A percentile compares a stretch with the other conserved stretches of the same genome.
Evolutionary conservation across 495 filamentous ascomycete species (phyloP).

Genomic region (Tuber borchii): DNA sequence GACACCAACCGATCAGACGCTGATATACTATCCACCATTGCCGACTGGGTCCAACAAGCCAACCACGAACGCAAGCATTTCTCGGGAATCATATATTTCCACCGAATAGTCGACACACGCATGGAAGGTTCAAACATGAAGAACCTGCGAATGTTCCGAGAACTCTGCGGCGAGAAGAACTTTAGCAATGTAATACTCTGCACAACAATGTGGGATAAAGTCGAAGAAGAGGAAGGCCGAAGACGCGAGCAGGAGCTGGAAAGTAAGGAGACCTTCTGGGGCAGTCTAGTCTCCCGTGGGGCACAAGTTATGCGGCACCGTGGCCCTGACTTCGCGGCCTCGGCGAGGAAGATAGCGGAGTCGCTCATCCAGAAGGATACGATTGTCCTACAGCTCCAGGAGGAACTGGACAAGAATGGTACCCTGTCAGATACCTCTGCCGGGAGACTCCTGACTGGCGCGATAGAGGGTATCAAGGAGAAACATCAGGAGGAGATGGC

Average conservation of each 20-base stretch:
- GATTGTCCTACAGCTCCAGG: slow-evolving; percentile 6
- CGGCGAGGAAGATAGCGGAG: slow-evolving; percentile 4
- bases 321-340: not conserved
- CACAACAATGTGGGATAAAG: slow-evolving; percentile 32
- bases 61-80: slow-evolving; percentile 35
- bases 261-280: not conserved
- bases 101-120: slow-evolving; percentile 34
- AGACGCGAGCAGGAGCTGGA: slow-evolving; percentile 7
- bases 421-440: slow-evolving; percentile 7
- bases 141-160: slow-evolving; percentile 39
- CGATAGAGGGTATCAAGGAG: not conserved
- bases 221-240: not conserved
- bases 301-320: slow-evolving; percentile 2
- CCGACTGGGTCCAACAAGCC: slow-evolving; percentile 38
- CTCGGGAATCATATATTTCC: slow-evolving; percentile 40
- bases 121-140: slow-evolving; percentile 29
- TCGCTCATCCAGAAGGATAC: not conserved
- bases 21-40: slow-evolving; percentile 45
- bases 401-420: not conserved
- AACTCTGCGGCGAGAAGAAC: slow-evolving; percentile 24
- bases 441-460: slow-evolving; percentile 2
- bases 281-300: not conserved
- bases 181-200: slow-evolving; percentile 30
- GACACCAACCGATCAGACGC: slow-evolving; percentile 46
- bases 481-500: slow-evolving; percentile 4